These are phyloP conservation scores for Sporisorium sorghi DNA, from an alignment of 1,284 basidiomycete genomes.

Conservation along the genomic window DNA sequence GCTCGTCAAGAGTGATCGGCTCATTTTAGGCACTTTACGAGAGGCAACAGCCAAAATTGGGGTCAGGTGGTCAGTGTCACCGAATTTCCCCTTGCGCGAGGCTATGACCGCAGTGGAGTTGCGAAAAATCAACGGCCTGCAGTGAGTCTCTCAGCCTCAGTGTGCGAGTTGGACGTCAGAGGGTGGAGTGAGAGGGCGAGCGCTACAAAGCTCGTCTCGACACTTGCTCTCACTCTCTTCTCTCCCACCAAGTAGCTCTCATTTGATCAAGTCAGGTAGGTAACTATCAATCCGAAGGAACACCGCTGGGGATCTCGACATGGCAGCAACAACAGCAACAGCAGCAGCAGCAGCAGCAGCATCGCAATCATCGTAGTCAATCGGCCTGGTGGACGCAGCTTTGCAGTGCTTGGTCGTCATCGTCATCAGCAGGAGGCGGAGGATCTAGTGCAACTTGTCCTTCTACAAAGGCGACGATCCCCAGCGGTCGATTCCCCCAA, in stretches of 20 bases:
- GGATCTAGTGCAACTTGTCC: not conserved
- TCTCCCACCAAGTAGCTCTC: conserved; percentile 55
- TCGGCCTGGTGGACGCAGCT: not conserved
- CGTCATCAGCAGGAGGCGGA: conserved; percentile 8
- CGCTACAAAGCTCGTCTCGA: conserved; percentile 44
- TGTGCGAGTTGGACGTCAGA: not conserved
- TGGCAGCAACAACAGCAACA: conserved; percentile 9
- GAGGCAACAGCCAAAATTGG: not conserved
- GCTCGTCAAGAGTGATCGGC: conserved; percentile 1
- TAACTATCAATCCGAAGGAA: conserved; percentile 12
- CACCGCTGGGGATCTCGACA: conserved; percentile 18
- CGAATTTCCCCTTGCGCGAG: not conserved
- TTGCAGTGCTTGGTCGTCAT: conserved; percentile 10
- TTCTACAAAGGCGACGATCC: not conserved
- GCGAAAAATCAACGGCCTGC: too few species aligned
- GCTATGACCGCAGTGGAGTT: conserved; percentile 39
- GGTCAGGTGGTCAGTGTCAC: not conserved
- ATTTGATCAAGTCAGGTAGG: conserved; percentile 55
- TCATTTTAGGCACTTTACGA: not conserved
- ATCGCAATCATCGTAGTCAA: conserved; percentile 15
- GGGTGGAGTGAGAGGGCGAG: conserved; percentile 26
- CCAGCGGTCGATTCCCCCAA: conserved; percentile 14
- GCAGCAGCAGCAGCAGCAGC: conserved; percentile 11
- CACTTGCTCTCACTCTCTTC: conserved; percentile 25
- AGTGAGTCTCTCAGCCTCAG: too few species aligned